Evolutionary conservation across 192 early-diverging fungal species (phyloP).

Genomic region (Dissophora globulifera): DNA sequence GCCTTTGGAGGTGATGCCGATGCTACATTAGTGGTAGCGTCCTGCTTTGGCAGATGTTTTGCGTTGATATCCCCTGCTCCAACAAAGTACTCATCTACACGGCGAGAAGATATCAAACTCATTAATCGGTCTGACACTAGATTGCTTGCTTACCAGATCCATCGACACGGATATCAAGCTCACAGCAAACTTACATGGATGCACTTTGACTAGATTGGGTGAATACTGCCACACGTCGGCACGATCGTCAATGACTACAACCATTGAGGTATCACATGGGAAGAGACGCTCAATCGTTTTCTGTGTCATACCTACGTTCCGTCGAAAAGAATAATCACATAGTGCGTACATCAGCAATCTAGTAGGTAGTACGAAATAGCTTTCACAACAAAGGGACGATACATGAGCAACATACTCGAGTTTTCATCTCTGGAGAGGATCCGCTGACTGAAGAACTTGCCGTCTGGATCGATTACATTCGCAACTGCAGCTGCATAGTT

Average conservation of each 20-base stretch:
- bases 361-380: too few species aligned
- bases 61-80: conserved; percentile 97
- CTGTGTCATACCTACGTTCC: conserved; percentile 74
- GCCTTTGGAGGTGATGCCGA: background rate
- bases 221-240: conserved; percentile 95
- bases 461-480: conserved; percentile 85
- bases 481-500: conserved; percentile 92
- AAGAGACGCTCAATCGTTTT: conserved; percentile 91
- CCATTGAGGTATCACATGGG: conserved; percentile 96
- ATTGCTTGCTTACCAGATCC: too few species aligned
- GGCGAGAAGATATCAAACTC: too few species aligned
- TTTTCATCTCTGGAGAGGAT: conserved; percentile 95
- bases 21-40: background rate
- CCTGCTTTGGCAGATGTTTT: conserved; percentile 63
- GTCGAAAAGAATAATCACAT: too few species aligned
- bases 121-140: too few species aligned
- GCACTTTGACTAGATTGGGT: conserved; percentile 88
- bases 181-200: conserved; percentile 75
- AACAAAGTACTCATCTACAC: conserved; percentile 88
- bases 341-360: too few species aligned
- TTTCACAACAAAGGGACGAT: too few species aligned
- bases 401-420: conserved; percentile 75
- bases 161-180: background rate
- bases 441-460: conserved; percentile 82
- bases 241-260: conserved; percentile 95